A percentile compares a stretch with the other conserved stretches of the same genome.
Evolutionary conservation across 2,329 filamentous ascomycete species (phyloP).

Genomic region (Penicillium sp.): DNA sequence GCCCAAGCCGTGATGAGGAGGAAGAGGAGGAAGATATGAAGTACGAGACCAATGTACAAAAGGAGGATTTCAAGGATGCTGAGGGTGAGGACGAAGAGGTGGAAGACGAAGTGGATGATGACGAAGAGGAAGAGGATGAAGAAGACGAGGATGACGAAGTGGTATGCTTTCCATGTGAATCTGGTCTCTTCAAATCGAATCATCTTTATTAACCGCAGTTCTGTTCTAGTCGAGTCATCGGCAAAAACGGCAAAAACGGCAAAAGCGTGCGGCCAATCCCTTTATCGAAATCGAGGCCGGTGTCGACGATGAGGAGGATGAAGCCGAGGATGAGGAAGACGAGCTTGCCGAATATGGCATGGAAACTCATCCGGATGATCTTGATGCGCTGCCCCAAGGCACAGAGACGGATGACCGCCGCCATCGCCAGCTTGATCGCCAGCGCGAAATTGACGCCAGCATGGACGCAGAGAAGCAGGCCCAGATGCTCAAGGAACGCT

Average conservation of each 20-base stretch:
- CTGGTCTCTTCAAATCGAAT: neutral
- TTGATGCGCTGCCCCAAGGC: slow-evolving; percentile 68
- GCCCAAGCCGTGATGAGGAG: slow-evolving; percentile 43
- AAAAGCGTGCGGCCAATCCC: slow-evolving; percentile 69
- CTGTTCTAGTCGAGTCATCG: slow-evolving; percentile 56
- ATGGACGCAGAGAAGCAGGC: slow-evolving; percentile 94
- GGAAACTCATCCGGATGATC: slow-evolving; percentile 85
- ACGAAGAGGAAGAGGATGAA: slow-evolving; percentile 42
- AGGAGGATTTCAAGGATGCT: slow-evolving; percentile 46
- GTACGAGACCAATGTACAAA: slow-evolving; percentile 35
- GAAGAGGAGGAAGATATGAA: slow-evolving; percentile 42
- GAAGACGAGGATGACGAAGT: slow-evolving; percentile 53
- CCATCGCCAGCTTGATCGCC: slow-evolving; percentile 89
- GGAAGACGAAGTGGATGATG: slow-evolving; percentile 60
- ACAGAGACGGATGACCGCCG: slow-evolving; percentile 83
- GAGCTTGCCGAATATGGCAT: slow-evolving; percentile 80
- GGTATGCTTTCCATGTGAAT: slow-evolving; percentile 30
- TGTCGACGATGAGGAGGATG: slow-evolving; percentile 89
- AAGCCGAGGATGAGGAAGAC: slow-evolving; percentile 84
- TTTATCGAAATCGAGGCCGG: slow-evolving; percentile 99
- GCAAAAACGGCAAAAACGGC: slow-evolving; percentile 73
- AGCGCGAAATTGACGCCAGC: slow-evolving; percentile 79
- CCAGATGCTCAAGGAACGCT: slow-evolving; percentile 78
- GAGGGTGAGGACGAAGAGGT: slow-evolving; percentile 49
- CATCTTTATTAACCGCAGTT: slow-evolving; percentile 14